phyloP scores from a whole-genome alignment of 1,139 yeast species.

The Suhomyces panamericanus region DNA sequence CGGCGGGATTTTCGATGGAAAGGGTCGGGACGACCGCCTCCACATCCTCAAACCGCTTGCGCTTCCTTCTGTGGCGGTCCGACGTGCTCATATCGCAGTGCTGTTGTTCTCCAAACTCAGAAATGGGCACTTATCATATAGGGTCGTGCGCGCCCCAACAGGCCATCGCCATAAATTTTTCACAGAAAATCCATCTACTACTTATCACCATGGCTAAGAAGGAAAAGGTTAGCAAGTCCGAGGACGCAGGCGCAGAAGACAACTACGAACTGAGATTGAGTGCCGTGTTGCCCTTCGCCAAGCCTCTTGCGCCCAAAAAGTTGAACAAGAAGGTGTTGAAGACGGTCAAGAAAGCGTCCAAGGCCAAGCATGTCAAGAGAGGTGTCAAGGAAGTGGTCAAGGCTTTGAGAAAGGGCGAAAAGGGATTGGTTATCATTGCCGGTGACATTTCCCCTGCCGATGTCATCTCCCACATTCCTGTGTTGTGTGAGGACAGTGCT shows the following conservation, averaged over 20 bases:
- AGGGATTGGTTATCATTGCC: constrained; percentile 93
- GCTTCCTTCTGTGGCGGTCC: constrained; percentile 12
- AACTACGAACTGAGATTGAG: constrained; percentile 91
- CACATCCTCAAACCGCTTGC: constrained; percentile 9
- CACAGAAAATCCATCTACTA: constrained; percentile 4
- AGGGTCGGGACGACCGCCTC: constrained; percentile 4
- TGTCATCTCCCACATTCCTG: constrained; percentile 96
- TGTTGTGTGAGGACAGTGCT: constrained; percentile 88
- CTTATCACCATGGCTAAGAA: constrained; percentile 50
- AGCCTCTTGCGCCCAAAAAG: constrained; percentile 95
- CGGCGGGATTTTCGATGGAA: constrained; percentile 8
- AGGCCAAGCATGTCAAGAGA: constrained; percentile 96
- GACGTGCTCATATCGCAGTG: constrained; percentile 1
- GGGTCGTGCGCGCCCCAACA: constrained; percentile 9
- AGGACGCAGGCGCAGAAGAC: constrained; percentile 51
- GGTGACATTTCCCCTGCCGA: constrained; percentile 98
- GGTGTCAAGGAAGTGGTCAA: constrained; percentile 99
- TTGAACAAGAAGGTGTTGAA: constrained; percentile 92
- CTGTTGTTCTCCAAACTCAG: neutral
- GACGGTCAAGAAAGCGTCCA: constrained; percentile 95
- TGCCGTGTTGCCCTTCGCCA: constrained; percentile 88
- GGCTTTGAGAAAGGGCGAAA: constrained; percentile 96
- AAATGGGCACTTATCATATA: constrained; percentile 1
- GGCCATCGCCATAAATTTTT: constrained; percentile 16
- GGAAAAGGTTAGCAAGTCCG: constrained; percentile 46